Evolutionary conservation across 1,139 yeast species (phyloP).

Genomic region (Blastobotrys petasosporus): DNA sequence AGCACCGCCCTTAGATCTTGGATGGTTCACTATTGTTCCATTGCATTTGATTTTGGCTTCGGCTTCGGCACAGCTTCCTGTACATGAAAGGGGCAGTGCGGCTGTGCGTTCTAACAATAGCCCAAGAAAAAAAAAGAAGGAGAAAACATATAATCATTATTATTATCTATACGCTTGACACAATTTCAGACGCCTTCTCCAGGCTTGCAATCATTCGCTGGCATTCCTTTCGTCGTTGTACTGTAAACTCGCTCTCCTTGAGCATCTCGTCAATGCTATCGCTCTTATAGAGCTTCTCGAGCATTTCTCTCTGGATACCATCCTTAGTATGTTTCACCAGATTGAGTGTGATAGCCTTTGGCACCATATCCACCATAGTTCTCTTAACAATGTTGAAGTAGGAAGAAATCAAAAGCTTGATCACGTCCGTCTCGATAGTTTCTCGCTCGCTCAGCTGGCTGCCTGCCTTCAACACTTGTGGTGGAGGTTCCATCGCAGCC

Average conservation of each 20-base stretch:
- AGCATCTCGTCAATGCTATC: conserved; percentile 72
- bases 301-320: conserved; percentile 81
- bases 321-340: conserved; percentile 77
- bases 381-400: conserved; percentile 90
- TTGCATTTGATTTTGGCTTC: too few species aligned
- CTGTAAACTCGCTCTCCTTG: conserved; percentile 87
- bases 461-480: conserved; percentile 88
- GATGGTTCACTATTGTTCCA: too few species aligned
- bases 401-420: conserved; percentile 82
- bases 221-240: conserved; percentile 93
- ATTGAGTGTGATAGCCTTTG: conserved; percentile 92
- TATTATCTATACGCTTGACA: conserved; percentile 59
- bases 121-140: too few species aligned
- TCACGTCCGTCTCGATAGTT: conserved; percentile 94
- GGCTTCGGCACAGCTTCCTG: too few species aligned
- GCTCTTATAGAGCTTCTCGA: conserved; percentile 78
- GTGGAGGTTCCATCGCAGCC: conserved; percentile 97
- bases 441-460: conserved; percentile 95
- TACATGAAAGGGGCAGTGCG: too few species aligned
- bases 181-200: conserved; percentile 84
- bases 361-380: conserved; percentile 87
- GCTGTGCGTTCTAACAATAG: not conserved
- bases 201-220: conserved; percentile 90
- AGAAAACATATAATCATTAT: not conserved
- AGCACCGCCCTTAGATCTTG: too few species aligned